phyloP scores from a whole-genome alignment of 139 green algal genomes.

The Tetraselmis chui region DNA sequence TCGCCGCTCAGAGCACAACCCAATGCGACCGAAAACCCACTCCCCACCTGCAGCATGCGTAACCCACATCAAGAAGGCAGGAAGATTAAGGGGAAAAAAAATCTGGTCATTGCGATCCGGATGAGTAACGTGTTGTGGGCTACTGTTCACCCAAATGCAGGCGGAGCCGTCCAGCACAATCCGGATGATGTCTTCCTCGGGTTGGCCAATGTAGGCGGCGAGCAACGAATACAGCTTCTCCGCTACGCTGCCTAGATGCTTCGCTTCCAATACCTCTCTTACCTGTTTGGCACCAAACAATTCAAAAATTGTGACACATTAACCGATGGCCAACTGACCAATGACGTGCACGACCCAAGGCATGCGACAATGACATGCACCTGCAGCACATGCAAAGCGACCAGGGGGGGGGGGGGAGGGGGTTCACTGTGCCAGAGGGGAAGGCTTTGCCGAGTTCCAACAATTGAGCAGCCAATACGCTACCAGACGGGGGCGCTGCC shows the following conservation, averaged over 20 bases:
- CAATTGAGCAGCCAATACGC: conserved; percentile 51
- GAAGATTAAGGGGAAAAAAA: not conserved
- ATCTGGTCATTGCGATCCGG: not conserved
- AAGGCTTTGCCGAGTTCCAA: conserved; percentile 37
- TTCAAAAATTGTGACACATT: too few relatives aligned
- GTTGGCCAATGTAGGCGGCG: not conserved
- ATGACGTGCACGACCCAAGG: too few relatives aligned
- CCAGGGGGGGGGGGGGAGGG: too few relatives aligned
- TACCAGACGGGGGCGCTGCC: conserved; percentile 22
- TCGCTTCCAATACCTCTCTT: not conserved
- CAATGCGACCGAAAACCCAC: conserved; percentile 29
- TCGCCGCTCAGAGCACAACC: conserved; percentile 14
- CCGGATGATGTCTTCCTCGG: not conserved
- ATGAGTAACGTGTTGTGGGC: too few relatives aligned
- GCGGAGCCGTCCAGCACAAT: conserved; percentile 11
- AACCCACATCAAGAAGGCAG: too few relatives aligned
- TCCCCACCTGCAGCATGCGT: conserved; percentile 20
- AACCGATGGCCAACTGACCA: too few relatives aligned
- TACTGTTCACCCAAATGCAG: conserved; percentile 27
- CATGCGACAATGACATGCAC: too few relatives aligned
- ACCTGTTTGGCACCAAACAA: not conserved
- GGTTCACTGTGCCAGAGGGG: not conserved
- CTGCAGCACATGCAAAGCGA: too few relatives aligned
- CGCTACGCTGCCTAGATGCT: not conserved
- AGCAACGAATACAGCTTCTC: not conserved